Conservation (phyloP, 768 basidiomycete genomes). For the Omphalotus guepiniiformis region DNA sequence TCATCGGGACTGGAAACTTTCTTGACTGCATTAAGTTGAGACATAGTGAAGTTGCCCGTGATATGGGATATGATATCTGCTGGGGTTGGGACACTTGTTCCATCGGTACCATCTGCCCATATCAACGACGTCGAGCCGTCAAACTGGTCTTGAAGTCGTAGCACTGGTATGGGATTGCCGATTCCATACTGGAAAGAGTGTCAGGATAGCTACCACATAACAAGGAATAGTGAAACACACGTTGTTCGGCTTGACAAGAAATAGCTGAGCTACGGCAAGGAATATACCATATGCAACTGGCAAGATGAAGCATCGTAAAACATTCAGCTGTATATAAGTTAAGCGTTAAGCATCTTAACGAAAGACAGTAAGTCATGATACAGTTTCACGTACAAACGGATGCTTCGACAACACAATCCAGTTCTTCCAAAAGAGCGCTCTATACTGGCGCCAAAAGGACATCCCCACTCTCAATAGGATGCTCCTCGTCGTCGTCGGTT, state of each 20-base stretch:
- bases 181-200: conserved; percentile 48
- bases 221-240: conserved; percentile 30
- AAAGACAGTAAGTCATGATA: conserved; percentile 1
- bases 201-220: not conserved
- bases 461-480: too few relatives aligned
- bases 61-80: conserved; percentile 57
- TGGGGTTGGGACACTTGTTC: conserved; percentile 47
- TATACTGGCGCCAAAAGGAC: conserved; percentile 56
- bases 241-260: conserved; percentile 56
- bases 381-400: conserved; percentile 44
- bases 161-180: conserved; percentile 51
- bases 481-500: too few relatives aligned
- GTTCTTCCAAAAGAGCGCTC: conserved; percentile 64
- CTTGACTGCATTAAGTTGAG: conserved; percentile 46
- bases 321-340: conserved; percentile 40
- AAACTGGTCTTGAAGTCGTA: conserved; percentile 42
- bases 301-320: conserved; percentile 57
- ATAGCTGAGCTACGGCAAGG: conserved; percentile 58
- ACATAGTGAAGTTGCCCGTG: conserved; percentile 43
- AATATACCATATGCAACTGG: conserved; percentile 68
- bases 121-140: conserved; percentile 49
- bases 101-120: conserved; percentile 69
- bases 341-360: not conserved
- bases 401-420: conserved; percentile 69
- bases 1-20: conserved; percentile 42